These are phyloP conservation scores for Sugiyamaella americana DNA, from an alignment of 805 yeast genomes.

Conservation along the genomic window DNA sequence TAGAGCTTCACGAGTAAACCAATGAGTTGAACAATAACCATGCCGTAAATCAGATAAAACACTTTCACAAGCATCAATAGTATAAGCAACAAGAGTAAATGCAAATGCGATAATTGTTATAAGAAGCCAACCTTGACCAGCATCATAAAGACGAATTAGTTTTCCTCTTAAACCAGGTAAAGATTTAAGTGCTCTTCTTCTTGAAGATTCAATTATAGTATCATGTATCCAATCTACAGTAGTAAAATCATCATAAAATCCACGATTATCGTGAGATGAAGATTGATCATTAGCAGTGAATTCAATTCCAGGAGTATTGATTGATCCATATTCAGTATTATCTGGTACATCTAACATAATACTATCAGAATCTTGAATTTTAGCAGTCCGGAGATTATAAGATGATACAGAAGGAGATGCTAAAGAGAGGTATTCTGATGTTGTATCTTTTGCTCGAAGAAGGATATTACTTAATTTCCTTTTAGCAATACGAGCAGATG, in stretches of 20 bases:
- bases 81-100: constrained; percentile 46
- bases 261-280: background rate
- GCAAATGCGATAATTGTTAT: constrained; percentile 41
- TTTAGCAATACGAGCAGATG: background rate
- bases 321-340: background rate
- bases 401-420: constrained; percentile 1
- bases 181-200: constrained; percentile 36
- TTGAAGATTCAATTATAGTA: constrained; percentile 38
- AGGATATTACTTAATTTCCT: background rate
- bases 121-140: constrained; percentile 45
- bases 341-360: background rate
- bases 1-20: constrained; percentile 39
- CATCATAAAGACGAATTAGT: constrained; percentile 32
- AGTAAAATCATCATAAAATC: constrained; percentile 53
- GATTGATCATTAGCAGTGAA: background rate
- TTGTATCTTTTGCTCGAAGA: background rate
- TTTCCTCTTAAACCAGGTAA: constrained; percentile 32
- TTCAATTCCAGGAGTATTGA: background rate
- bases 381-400: constrained; percentile 1
- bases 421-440: background rate
- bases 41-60: constrained; percentile 45
- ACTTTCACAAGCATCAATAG: constrained; percentile 43
- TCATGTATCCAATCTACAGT: constrained; percentile 57
- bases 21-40: constrained; percentile 45
- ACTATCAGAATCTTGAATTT: background rate